These are phyloP conservation scores for Lolium perenne DNA, from an alignment of 176 grass and related monocot species.

Conservation along the genomic window DNA sequence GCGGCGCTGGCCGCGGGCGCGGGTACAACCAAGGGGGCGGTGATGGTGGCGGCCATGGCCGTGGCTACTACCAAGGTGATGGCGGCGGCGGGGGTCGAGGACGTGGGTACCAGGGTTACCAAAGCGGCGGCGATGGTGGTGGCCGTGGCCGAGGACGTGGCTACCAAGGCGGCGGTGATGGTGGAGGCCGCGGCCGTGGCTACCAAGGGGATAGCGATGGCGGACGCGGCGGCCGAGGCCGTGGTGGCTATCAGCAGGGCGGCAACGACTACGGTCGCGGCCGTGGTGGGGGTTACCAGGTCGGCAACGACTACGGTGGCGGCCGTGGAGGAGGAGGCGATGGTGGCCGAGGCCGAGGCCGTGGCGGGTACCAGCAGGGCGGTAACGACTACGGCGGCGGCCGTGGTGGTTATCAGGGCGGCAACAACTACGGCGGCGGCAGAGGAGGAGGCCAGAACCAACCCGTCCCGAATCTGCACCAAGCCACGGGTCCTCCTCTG, in stretches of 20 bases:
- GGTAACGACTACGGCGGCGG: background rate
- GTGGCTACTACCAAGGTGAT: background rate
- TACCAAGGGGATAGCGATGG: background rate
- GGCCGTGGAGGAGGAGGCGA: background rate
- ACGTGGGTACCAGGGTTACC: background rate
- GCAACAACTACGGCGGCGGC: background rate
- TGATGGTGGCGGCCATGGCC: background rate
- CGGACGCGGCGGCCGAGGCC: background rate
- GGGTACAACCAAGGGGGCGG: slow-evolving; percentile 8
- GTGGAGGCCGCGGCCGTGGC: background rate
- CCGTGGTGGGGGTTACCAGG: background rate
- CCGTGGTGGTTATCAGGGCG: background rate
- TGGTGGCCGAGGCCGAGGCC: background rate
- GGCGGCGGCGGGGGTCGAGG: background rate
- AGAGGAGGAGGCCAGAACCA: background rate
- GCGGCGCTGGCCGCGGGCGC: background rate
- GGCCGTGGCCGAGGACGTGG: background rate
- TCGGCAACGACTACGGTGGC: background rate
- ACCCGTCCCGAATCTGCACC: slow-evolving; percentile 1
- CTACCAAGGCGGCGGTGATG: background rate
- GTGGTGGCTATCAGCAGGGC: background rate
- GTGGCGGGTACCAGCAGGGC: background rate
- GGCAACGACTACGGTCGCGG: background rate
- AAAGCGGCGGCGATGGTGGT: background rate
- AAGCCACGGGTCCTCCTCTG: slow-evolving; percentile 27